Evolutionary conservation across 169 alveolate genomes (phyloP).

Genomic region (Plasmodium inui): DNA sequence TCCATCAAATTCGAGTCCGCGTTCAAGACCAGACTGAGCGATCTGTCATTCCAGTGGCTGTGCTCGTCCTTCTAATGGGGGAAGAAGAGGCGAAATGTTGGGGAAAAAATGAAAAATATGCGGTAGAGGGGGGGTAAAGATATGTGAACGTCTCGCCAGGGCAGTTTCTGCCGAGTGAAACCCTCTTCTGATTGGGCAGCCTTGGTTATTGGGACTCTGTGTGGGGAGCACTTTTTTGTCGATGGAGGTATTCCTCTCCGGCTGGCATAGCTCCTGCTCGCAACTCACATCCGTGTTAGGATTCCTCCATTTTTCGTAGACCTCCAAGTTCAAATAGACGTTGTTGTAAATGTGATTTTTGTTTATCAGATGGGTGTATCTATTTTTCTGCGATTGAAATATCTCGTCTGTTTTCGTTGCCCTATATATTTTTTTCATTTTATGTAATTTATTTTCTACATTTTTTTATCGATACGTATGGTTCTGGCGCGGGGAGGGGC

Average conservation of each 20-base stretch:
- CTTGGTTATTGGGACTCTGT: background rate
- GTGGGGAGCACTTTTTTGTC: background rate
- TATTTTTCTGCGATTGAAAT: slow-evolving; percentile 65
- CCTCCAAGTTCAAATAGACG: slow-evolving; percentile 38
- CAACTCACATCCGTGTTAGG: slow-evolving; percentile 30
- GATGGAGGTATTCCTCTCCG: background rate
- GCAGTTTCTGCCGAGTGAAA: background rate
- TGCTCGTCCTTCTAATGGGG: slow-evolving; percentile 50
- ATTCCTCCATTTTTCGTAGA: slow-evolving; percentile 70
- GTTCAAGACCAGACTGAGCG: slow-evolving; percentile 25
- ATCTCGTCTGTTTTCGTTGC: slow-evolving; percentile 72
- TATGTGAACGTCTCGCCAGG: background rate
- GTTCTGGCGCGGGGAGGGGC: background rate
- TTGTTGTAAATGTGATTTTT: slow-evolving; percentile 54
- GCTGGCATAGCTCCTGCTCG: background rate
- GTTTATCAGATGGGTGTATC: slow-evolving; percentile 54
- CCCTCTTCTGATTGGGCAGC: background rate
- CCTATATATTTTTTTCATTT: slow-evolving; percentile 72
- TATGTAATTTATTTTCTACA: slow-evolving; percentile 59
- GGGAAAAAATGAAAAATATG: background rate
- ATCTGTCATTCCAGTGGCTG: slow-evolving; percentile 46
- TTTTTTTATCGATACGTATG: slow-evolving; percentile 24
- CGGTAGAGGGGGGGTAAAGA: background rate
- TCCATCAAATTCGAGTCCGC: slow-evolving; percentile 65
- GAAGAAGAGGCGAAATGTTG: background rate